Percentiles rank a stretch among this genome's conserved stretches.
Evolutionary conservation across 2,329 filamentous ascomycete species (phyloP).

Genomic region (Emydomyces testavorans): DNA sequence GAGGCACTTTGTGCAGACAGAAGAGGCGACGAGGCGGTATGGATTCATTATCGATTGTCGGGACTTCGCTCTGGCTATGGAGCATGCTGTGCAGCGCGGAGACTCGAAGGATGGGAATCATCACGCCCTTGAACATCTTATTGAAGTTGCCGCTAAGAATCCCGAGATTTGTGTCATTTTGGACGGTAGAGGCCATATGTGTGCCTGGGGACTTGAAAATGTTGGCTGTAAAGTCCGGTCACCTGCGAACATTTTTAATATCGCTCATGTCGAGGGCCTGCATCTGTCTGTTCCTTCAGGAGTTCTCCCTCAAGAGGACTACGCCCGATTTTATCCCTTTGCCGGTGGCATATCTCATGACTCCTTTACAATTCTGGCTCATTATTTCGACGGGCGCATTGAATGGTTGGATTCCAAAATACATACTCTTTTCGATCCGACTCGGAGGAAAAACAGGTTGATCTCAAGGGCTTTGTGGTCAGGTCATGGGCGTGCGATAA

Average conservation of each 20-base stretch:
- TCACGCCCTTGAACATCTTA: conserved; percentile 68
- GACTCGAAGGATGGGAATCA: conserved; percentile 49
- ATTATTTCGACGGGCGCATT: conserved; percentile 76
- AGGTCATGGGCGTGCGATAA: conserved; percentile 67
- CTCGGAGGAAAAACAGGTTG: conserved; percentile 49
- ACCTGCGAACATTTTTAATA: conserved; percentile 65
- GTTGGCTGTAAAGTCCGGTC: conserved; percentile 59
- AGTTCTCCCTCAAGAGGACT: conserved; percentile 33
- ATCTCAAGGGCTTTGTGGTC: conserved; percentile 60
- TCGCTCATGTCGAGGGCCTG: conserved; percentile 61
- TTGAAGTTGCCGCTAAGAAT: conserved; percentile 71
- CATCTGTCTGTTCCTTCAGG: conserved; percentile 29
- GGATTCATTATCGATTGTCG: conserved; percentile 73
- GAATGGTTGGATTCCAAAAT: conserved; percentile 70
- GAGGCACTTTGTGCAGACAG: conserved; percentile 32
- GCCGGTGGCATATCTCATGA: conserved; percentile 52
- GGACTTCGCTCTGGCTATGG: conserved; percentile 63
- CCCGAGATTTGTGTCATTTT: conserved; percentile 81
- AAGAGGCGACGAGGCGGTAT: conserved; percentile 45
- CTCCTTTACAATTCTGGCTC: conserved; percentile 60
- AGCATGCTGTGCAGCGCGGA: conserved; percentile 54
- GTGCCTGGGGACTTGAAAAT: conserved; percentile 84
- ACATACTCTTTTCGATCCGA: conserved; percentile 67
- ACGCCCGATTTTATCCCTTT: conserved; percentile 63
- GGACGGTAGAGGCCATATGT: conserved; percentile 75